These are phyloP conservation scores for Barnettozyma californica DNA, from an alignment of 805 yeast species.

Conservation along the genomic window DNA sequence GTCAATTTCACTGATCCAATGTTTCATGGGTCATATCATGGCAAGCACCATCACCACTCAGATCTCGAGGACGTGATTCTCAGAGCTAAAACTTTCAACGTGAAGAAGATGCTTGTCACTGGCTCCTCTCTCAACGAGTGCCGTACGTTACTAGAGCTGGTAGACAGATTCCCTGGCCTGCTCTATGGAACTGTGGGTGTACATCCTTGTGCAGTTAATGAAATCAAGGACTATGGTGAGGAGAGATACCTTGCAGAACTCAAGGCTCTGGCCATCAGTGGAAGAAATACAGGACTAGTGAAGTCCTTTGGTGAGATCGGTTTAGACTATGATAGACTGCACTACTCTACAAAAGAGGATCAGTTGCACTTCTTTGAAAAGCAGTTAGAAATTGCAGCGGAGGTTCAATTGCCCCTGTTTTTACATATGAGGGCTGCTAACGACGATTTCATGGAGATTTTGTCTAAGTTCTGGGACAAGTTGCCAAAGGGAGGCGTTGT, in stretches of 20 bases:
- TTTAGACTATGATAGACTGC: slow-evolving; percentile 85
- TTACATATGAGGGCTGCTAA: slow-evolving; percentile 86
- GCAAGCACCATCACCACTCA: slow-evolving; percentile 55
- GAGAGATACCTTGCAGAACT: slow-evolving; percentile 42
- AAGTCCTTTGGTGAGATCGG: slow-evolving; percentile 95
- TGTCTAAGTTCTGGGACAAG: slow-evolving; percentile 47
- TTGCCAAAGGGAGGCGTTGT: slow-evolving; percentile 62
- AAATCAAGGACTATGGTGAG: slow-evolving; percentile 31
- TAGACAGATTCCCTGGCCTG: slow-evolving; percentile 28
- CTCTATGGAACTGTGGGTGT: slow-evolving; percentile 81
- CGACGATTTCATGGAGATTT: slow-evolving; percentile 64
- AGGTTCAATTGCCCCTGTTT: slow-evolving; percentile 68
- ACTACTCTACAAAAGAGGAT: slow-evolving; percentile 61
- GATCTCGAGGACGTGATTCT: slow-evolving; percentile 62
- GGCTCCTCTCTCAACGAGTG: slow-evolving; percentile 77
- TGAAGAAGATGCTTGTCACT: slow-evolving; percentile 68
- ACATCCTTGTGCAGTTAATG: slow-evolving; percentile 86
- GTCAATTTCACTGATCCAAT: slow-evolving; percentile 85
- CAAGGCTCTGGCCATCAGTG: slow-evolving; percentile 41
- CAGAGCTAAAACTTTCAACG: slow-evolving; percentile 63
- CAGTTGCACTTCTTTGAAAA: slow-evolving; percentile 64
- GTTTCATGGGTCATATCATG: slow-evolving; percentile 79
- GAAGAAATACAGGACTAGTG: slow-evolving; percentile 47
- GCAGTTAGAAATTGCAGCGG: slow-evolving; percentile 66
- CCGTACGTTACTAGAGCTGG: slow-evolving; percentile 51